A percentile compares a stretch with the other conserved stretches of the same genome.
These are phyloP conservation scores for Hymenoscyphus linearis DNA, from an alignment of 2,329 filamentous ascomycete species.

Conservation along the genomic window DNA sequence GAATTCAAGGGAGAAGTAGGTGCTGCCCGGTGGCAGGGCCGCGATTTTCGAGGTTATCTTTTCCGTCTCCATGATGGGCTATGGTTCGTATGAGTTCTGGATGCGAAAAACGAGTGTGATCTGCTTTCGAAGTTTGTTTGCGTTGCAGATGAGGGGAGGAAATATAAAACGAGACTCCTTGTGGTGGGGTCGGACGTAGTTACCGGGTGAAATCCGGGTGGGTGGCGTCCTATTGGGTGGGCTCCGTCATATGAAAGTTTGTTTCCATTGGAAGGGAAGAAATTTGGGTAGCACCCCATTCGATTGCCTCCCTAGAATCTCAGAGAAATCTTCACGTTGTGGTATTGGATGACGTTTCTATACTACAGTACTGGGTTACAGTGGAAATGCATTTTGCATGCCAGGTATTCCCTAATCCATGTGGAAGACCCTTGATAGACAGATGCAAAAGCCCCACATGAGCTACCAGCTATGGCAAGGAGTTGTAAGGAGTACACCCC, in stretches of 20 bases:
- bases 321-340: not conserved
- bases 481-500: no score
- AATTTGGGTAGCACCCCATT: not conserved
- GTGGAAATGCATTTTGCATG: not conserved
- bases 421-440: not conserved
- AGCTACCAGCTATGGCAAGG: not conserved
- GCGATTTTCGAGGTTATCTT: slow-evolving; percentile 95
- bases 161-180: not conserved
- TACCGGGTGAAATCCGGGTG: not conserved
- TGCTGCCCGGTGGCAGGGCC: slow-evolving; percentile 72
- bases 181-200: not conserved
- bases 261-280: not conserved
- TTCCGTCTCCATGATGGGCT: slow-evolving; percentile 40
- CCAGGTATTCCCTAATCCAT: slow-evolving; percentile 26
- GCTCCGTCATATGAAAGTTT: not conserved
- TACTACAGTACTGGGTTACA: not conserved
- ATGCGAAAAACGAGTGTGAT: not conserved
- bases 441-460: not conserved
- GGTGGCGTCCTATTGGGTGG: not conserved
- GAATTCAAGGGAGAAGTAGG: slow-evolving; percentile 97
- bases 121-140: not conserved
- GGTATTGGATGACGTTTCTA: not conserved
- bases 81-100: not conserved
- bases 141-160: not conserved
- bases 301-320: not conserved